Evolutionary conservation across 2,329 filamentous ascomycete species (phyloP), one percentile per base, ranked within the genome.

Genomic region (Epichloe gansuensis): DNA sequence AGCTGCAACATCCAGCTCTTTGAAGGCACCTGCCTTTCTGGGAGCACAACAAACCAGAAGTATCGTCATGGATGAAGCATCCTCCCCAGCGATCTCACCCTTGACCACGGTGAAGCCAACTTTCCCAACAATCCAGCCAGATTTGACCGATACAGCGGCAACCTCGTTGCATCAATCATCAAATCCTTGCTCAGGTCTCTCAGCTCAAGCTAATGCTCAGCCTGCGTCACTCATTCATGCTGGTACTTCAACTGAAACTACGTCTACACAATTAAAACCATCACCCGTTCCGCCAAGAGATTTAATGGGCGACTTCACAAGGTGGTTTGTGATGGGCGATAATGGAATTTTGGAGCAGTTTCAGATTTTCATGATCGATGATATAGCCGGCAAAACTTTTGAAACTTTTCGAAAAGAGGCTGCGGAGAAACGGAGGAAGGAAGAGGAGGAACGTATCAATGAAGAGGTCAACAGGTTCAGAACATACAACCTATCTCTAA

Each of bases 311-410:
- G 70, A 75, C 47, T 74, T 82, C 34, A 71, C 75, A 0, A 70
- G 68, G 28, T 82, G 79, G 79, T 75, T 75, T 51, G 75, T 80
- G 3, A 63, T 66, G 12, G 79, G 74, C 35, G 79, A 82, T 52
- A 63, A 67, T 15, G 79, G 79, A 0, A 60, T 82, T 7, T 60
- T 82, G 60, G 68, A 75, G 6, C 70, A 78, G 12, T 76, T 82
- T 43, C 63, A 74, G 51, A 64, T 71, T 12, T 69, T 69, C 39
- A 67, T 72, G 17, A 59, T 80, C 2, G 70, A 73, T 44, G 65
- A 74, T 17, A 59, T 80, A 3, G 62, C 80, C 8, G 62, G 62
- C 35, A 60, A 66, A 5, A 66, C 70, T 0, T 80, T 70, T 59
- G 61, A 68, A 0, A 62, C 68, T 9, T 75, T 69, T 50, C 57